Evolutionary conservation across 2,329 filamentous ascomycete genomes (phyloP).

Genomic region (Dactylellina cionopaga): DNA sequence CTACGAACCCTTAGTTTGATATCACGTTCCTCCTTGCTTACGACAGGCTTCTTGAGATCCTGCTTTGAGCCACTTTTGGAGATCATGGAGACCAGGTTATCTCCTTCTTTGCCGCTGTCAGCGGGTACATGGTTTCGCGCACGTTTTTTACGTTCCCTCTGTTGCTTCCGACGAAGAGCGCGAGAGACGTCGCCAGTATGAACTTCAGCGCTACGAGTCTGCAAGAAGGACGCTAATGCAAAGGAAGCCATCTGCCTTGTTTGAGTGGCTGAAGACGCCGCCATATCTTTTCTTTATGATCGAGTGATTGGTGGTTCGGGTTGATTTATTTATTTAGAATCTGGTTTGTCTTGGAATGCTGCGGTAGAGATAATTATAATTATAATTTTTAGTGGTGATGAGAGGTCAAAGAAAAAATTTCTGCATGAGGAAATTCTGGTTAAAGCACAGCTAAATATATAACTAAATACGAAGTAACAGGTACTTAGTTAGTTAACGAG

Average conservation of each 20-base stretch:
- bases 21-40: slow-evolving; percentile 48
- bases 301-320: background rate
- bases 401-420: no score
- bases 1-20: slow-evolving; percentile 40
- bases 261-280: slow-evolving; percentile 36
- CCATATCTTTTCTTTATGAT: background rate
- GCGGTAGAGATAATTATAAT: slow-evolving; percentile 15
- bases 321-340: slow-evolving; percentile 12
- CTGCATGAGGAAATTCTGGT: no score
- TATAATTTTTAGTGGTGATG: no score
- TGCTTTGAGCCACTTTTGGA: background rate
- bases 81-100: background rate
- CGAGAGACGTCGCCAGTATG: slow-evolving; percentile 39
- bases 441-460: slow-evolving; percentile 1
- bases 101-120: slow-evolving; percentile 1
- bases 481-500: background rate
- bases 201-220: slow-evolving; percentile 32
- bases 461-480: no score
- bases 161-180: slow-evolving; percentile 43
- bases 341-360: background rate
- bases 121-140: slow-evolving; percentile 11
- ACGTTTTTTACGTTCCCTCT: slow-evolving; percentile 37
- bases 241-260: slow-evolving; percentile 36
- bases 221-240: slow-evolving; percentile 33
- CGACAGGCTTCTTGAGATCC: slow-evolving; percentile 13